These are phyloP conservation scores for Stephanodiscus triporus DNA, from an alignment of 108 stramenopile species.

Conservation along the genomic window DNA sequence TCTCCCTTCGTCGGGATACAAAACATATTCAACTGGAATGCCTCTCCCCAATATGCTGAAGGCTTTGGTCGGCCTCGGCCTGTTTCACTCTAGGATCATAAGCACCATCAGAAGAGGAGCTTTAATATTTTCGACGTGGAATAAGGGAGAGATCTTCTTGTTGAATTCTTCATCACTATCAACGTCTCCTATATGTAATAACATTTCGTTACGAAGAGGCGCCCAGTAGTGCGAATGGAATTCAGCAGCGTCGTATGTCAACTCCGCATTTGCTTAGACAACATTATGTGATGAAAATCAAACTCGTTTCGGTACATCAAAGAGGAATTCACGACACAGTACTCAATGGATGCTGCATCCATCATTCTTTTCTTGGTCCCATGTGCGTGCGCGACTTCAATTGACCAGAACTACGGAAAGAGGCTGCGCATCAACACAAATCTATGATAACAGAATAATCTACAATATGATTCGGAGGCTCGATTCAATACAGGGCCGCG, in stretches of 20 bases:
- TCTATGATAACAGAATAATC: no score
- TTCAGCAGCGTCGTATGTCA: slow-evolving; percentile 68
- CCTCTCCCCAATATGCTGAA: slow-evolving; percentile 65
- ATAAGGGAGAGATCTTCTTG: slow-evolving; percentile 65
- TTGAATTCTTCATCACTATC: slow-evolving; percentile 67
- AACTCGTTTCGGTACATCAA: background rate
- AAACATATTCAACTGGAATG: slow-evolving; percentile 68
- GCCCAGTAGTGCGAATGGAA: slow-evolving; percentile 69
- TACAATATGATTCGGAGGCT: no score
- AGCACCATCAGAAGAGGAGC: slow-evolving; percentile 69
- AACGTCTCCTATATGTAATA: slow-evolving; percentile 66
- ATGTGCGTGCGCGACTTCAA: no score
- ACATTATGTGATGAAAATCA: background rate
- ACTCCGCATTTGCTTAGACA: slow-evolving; percentile 56
- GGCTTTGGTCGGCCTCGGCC: slow-evolving; percentile 70
- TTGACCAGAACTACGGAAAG: no score
- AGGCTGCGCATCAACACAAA: no score
- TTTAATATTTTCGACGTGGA: slow-evolving; percentile 68
- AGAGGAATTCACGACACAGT: no score
- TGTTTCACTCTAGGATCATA: slow-evolving; percentile 75
- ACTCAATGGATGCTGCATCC: no score
- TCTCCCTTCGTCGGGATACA: slow-evolving; percentile 76
- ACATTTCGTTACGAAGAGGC: slow-evolving; percentile 61
- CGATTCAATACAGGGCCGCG: no score
- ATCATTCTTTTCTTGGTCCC: no score